These are phyloP conservation scores for Candida glaebosa DNA, from an alignment of 805 yeast genomes.

Conservation along the genomic window DNA sequence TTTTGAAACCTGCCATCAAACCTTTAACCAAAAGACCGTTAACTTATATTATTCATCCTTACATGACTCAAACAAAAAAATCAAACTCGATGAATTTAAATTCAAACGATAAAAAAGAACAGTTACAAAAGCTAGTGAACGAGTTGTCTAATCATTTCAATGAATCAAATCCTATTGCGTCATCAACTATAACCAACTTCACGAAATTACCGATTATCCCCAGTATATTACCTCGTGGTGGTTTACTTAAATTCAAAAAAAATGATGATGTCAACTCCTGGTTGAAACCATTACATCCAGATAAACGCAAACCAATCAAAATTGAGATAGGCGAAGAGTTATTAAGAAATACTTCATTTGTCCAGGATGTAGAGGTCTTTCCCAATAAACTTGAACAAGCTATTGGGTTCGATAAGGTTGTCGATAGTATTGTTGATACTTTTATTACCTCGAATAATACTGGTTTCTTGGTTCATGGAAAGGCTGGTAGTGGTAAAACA, in stretches of 20 bases:
- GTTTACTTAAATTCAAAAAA: slow-evolving; percentile 48
- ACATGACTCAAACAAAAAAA: slow-evolving; percentile 40
- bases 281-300: slow-evolving; percentile 32
- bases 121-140: slow-evolving; percentile 15
- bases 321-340: slow-evolving; percentile 53
- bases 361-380: slow-evolving; percentile 15
- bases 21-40: slow-evolving; percentile 36
- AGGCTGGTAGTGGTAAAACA: slow-evolving; percentile 82
- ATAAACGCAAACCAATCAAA: slow-evolving; percentile 22
- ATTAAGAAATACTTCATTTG: slow-evolving; percentile 42
- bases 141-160: slow-evolving; percentile 14
- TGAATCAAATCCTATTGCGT: slow-evolving; percentile 12
- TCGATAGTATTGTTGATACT: slow-evolving; percentile 37
- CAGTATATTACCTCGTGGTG: slow-evolving; percentile 54
- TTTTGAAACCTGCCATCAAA: slow-evolving; percentile 44
- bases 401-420: slow-evolving; percentile 54
- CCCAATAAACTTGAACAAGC: slow-evolving; percentile 21
- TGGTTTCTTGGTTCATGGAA: slow-evolving; percentile 67
- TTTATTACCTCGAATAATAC: slow-evolving; percentile 42
- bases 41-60: slow-evolving; percentile 52
- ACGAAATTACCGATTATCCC: slow-evolving; percentile 51
- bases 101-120: slow-evolving; percentile 27
- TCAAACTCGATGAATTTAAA: slow-evolving; percentile 24
- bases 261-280: slow-evolving; percentile 43
- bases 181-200: slow-evolving; percentile 46